phyloP scores from a whole-genome alignment of 1,139 yeast species.

The Yueomyces sp. region DNA sequence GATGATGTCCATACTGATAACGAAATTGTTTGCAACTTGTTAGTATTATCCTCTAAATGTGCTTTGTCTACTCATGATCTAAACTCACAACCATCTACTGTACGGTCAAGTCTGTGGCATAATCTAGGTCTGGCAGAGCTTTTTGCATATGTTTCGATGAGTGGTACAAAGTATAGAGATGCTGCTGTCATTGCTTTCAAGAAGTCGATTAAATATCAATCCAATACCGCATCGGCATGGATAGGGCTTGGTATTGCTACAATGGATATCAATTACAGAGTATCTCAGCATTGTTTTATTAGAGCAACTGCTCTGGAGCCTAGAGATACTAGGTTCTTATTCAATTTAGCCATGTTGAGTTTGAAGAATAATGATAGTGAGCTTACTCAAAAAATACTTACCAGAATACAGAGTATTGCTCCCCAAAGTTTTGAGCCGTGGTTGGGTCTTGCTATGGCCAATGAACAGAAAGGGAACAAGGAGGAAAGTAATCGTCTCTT shows the following conservation, averaged over 20 bases:
- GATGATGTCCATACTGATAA: slow-evolving; percentile 13
- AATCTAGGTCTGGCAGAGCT: slow-evolving; percentile 61
- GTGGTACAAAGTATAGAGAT: slow-evolving; percentile 26
- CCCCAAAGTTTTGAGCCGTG: slow-evolving; percentile 74
- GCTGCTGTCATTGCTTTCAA: slow-evolving; percentile 47
- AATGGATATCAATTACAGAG: slow-evolving; percentile 46
- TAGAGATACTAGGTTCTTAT: slow-evolving; percentile 63
- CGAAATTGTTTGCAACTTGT: slow-evolving; percentile 15
- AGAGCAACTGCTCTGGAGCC: slow-evolving; percentile 64
- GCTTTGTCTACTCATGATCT: slow-evolving; percentile 11
- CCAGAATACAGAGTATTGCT: slow-evolving; percentile 66
- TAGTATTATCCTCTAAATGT: slow-evolving; percentile 20
- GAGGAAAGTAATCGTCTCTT: slow-evolving; percentile 43
- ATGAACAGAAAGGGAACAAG: slow-evolving; percentile 44
- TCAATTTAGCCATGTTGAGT: slow-evolving; percentile 69
- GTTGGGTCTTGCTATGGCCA: slow-evolving; percentile 73
- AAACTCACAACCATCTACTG: slow-evolving; percentile 28
- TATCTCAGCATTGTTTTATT: slow-evolving; percentile 87
- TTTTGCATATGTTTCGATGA: slow-evolving; percentile 32
- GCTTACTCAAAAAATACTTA: slow-evolving; percentile 62
- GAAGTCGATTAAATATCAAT: slow-evolving; percentile 58
- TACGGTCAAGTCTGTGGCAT: slow-evolving; percentile 49
- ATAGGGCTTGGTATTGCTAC: slow-evolving; percentile 65
- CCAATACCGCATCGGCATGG: slow-evolving; percentile 67
- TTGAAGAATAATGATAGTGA: slow-evolving; percentile 54